A percentile compares a stretch with the other conserved stretches of the same genome.
These are phyloP conservation scores for Wickerhamiella australiensis DNA, from an alignment of 805 yeast genomes.

Conservation along the genomic window DNA sequence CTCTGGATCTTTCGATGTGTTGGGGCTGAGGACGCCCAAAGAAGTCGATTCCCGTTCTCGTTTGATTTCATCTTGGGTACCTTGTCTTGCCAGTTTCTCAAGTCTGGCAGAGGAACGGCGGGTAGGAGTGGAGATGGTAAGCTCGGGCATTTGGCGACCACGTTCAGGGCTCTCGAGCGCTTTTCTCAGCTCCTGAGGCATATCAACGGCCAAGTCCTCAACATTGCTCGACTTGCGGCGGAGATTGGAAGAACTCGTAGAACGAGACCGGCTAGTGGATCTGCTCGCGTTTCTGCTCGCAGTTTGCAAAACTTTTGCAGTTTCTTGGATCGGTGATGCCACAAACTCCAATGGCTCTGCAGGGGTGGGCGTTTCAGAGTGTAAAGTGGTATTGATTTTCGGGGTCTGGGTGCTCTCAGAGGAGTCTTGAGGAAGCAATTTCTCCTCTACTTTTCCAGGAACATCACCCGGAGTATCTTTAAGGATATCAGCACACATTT, in stretches of 20 bases:
- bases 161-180: not conserved
- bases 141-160: not conserved
- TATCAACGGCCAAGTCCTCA: not conserved
- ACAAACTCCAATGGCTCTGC: slow-evolving; percentile 8
- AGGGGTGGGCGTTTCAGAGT: slow-evolving; percentile 9
- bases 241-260: not conserved
- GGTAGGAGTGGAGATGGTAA: not conserved
- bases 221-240: not conserved
- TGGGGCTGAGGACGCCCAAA: not conserved
- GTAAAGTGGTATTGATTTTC: not conserved
- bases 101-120: slow-evolving; percentile 1
- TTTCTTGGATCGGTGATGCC: slow-evolving; percentile 2
- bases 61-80: not conserved
- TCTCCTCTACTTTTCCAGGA: not conserved
- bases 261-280: not conserved
- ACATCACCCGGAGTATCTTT: not conserved
- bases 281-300: not conserved
- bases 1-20: not conserved
- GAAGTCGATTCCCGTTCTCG: slow-evolving; percentile 2
- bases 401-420: not conserved
- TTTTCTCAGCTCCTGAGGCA: not conserved
- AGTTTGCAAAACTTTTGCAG: not conserved
- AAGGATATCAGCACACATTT: slow-evolving; percentile 11
- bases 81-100: not conserved
- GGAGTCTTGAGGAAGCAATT: not conserved